Conservation (phyloP, 2,329 filamentous ascomycete genomes). For the Macrophomina tecta region DNA sequence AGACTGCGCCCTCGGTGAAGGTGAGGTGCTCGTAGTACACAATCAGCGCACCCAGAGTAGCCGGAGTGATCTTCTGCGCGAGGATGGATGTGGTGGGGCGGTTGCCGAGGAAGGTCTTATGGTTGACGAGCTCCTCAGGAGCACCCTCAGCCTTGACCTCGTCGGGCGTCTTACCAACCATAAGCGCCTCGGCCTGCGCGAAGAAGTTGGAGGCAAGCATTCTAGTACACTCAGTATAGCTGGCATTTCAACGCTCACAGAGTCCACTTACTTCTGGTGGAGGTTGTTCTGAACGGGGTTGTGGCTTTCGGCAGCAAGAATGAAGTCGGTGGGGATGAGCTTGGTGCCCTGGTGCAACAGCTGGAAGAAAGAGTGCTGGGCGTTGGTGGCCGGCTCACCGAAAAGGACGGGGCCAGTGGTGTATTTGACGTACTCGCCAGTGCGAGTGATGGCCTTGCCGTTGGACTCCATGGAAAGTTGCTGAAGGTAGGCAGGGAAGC, state of each 20-base stretch:
- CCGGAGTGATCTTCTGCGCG: conserved; percentile 90
- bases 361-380: conserved; percentile 99
- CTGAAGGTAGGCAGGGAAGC: conserved; percentile 98
- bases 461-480: conserved; percentile 99
- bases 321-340: conserved; percentile 97
- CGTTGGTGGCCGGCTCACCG: conserved; percentile 97
- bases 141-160: conserved; percentile 78
- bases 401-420: conserved; percentile 96
- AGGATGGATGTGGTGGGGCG: conserved; percentile 95
- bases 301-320: conserved; percentile 93
- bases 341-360: conserved; percentile 98
- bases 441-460: conserved; percentile 94
- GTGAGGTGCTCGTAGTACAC: conserved; percentile 99
- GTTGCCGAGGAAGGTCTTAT: conserved; percentile 99
- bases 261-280: conserved; percentile 74
- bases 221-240: conserved; percentile 42
- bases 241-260: neutral
- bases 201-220: conserved; percentile 95
- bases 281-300: conserved; percentile 91
- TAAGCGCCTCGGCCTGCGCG: conserved; percentile 84
- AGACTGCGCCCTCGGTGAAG: conserved; percentile 95
- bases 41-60: conserved; percentile 90
- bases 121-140: conserved; percentile 79
- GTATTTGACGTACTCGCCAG: conserved; percentile 89
- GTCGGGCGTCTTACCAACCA: conserved; percentile 87